phyloP scores from a whole-genome alignment of 768 basidiomycete genomes.

The Suillus plorans region DNA sequence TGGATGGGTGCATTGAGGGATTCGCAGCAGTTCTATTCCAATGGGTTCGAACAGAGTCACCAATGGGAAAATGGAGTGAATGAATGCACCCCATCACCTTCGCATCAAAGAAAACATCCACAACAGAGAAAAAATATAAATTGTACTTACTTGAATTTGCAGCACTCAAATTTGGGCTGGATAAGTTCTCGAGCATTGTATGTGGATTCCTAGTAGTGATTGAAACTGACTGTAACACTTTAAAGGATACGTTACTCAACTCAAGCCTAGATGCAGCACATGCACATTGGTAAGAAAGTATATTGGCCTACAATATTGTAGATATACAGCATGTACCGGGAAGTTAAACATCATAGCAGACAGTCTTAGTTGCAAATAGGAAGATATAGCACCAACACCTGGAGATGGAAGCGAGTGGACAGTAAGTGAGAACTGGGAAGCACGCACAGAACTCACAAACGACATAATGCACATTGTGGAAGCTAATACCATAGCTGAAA shows the following conservation, averaged over 20 bases:
- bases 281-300: slow-evolving; percentile 28
- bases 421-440: no score
- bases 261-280: slow-evolving; percentile 23
- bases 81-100: fast-evolving
- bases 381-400: slow-evolving; percentile 7
- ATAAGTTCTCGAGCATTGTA: not conserved
- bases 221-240: not conserved
- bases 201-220: not conserved
- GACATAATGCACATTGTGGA: no score
- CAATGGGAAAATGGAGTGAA: no score
- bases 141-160: not conserved
- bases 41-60: fast-evolving
- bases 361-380: slow-evolving; percentile 27
- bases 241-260: slow-evolving; percentile 24
- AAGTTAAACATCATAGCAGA: slow-evolving; percentile 29
- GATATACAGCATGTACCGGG: slow-evolving; percentile 20
- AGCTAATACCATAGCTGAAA: no score
- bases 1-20: no score
- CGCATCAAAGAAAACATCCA: no score
- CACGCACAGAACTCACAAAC: no score
- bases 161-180: not conserved
- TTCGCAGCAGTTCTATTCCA: no score
- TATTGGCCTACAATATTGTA: slow-evolving; percentile 21
- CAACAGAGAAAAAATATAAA: not conserved
- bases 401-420: no score